Evolutionary conservation across 352 stramenopile genomes (phyloP).

Genomic region (Phytophthora meadii): DNA sequence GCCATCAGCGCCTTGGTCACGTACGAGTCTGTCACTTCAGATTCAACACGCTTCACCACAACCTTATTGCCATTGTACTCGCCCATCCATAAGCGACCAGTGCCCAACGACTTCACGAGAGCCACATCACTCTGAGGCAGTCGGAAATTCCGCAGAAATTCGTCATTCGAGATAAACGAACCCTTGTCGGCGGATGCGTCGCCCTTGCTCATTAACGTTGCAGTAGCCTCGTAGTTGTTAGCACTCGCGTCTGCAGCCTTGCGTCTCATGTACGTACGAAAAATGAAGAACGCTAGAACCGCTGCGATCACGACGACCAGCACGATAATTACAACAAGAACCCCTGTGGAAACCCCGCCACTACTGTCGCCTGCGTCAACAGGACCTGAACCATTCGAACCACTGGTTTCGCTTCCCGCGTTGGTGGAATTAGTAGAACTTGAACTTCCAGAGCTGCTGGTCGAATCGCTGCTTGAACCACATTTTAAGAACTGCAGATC

Average conservation of each 20-base stretch:
- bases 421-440: background rate
- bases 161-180: constrained; percentile 76
- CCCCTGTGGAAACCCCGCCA: constrained; percentile 40
- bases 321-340: constrained; percentile 60
- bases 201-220: constrained; percentile 58
- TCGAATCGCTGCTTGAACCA: background rate
- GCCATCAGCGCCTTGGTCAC: constrained; percentile 71
- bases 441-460: background rate
- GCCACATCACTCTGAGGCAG: constrained; percentile 64
- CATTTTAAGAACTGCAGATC: too few species aligned
- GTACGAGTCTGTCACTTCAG: constrained; percentile 61
- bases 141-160: constrained; percentile 58
- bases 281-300: constrained; percentile 48
- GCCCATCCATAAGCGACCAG: constrained; percentile 60
- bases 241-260: constrained; percentile 23
- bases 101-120: constrained; percentile 60
- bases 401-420: background rate
- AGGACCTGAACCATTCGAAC: too few species aligned
- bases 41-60: constrained; percentile 77
- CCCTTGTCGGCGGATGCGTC: constrained; percentile 50
- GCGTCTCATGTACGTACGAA: constrained; percentile 42
- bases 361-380: too few species aligned
- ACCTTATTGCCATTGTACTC: constrained; percentile 66
- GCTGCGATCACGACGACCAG: constrained; percentile 46
- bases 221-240: constrained; percentile 41